Conservation (phyloP, 345 rosid genomes). For the Psidium guajava region DNA sequence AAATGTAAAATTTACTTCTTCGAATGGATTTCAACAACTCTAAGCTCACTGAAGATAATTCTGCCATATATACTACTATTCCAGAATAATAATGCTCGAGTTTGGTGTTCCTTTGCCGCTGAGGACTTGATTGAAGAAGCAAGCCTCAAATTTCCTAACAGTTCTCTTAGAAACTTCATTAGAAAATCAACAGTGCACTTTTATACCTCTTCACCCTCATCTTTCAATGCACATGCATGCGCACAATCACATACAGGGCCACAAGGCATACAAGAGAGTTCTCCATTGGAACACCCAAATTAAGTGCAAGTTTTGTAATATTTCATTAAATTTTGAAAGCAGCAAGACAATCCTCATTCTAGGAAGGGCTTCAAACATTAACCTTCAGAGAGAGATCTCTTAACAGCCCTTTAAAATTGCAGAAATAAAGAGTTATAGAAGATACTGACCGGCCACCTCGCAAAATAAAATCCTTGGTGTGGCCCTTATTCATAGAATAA, state of each 20-base stretch:
- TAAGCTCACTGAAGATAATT: not conserved
- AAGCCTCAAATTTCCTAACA: not conserved
- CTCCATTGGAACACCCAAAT: not conserved
- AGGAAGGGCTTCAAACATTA: not conserved
- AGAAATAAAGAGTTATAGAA: not conserved
- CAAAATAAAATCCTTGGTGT: slow-evolving; percentile 55
- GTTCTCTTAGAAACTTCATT: not conserved
- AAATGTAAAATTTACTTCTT: not conserved
- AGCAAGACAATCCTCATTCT: not conserved
- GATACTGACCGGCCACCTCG: slow-evolving; percentile 60
- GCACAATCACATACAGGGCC: not conserved
- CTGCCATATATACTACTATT: not conserved
- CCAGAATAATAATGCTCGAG: not conserved
- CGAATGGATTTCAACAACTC: not conserved
- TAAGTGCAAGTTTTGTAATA: not conserved
- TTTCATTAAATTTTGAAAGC: not conserved
- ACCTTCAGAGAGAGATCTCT: not conserved
- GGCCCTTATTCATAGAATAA: slow-evolving; percentile 29
- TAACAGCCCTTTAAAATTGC: not conserved
- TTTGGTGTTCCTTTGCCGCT: not conserved
- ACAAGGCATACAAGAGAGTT: not conserved
- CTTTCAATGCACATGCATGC: not conserved
- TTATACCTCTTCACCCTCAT: not conserved
- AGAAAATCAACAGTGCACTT: not conserved
- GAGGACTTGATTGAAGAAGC: not conserved